phyloP scores from a whole-genome alignment of 2,329 filamentous ascomycete species.

The Nakataea oryzae region DNA sequence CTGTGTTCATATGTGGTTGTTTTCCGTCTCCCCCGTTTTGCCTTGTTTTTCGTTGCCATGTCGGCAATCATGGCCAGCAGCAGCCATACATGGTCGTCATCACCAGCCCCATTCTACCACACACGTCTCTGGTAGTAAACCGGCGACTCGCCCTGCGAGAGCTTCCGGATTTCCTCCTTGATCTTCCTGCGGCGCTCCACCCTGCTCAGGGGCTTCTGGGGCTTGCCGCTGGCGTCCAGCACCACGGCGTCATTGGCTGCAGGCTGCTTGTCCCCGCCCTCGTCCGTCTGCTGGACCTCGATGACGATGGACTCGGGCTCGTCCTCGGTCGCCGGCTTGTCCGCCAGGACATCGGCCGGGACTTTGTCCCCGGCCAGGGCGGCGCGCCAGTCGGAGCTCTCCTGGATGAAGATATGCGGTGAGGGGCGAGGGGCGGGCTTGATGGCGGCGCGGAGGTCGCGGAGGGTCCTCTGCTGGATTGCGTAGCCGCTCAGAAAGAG shows the following conservation, averaged over 20 bases:
- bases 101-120: constrained; percentile 24
- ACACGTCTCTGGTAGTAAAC: constrained; percentile 44
- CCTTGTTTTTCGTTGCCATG: no score
- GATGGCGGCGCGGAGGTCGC: constrained; percentile 65
- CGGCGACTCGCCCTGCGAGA: constrained; percentile 16
- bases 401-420: constrained; percentile 33
- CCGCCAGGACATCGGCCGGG: constrained; percentile 7
- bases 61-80: no score
- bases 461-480: constrained; percentile 77
- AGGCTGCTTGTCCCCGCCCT: constrained; percentile 9
- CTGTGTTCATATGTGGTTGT: no score
- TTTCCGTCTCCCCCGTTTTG: neutral
- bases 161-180: constrained; percentile 12
- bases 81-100: no score
- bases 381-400: neutral
- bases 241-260: constrained; percentile 8
- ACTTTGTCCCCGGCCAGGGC: neutral
- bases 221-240: constrained; percentile 24
- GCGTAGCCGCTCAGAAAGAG: constrained; percentile 84
- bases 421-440: constrained; percentile 35
- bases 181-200: constrained; percentile 43
- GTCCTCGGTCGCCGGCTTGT: neutral
- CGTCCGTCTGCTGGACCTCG: constrained; percentile 1
- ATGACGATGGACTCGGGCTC: neutral
- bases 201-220: constrained; percentile 35